phyloP scores from a whole-genome alignment of 768 basidiomycete species.

The Russula ochroleuca region DNA sequence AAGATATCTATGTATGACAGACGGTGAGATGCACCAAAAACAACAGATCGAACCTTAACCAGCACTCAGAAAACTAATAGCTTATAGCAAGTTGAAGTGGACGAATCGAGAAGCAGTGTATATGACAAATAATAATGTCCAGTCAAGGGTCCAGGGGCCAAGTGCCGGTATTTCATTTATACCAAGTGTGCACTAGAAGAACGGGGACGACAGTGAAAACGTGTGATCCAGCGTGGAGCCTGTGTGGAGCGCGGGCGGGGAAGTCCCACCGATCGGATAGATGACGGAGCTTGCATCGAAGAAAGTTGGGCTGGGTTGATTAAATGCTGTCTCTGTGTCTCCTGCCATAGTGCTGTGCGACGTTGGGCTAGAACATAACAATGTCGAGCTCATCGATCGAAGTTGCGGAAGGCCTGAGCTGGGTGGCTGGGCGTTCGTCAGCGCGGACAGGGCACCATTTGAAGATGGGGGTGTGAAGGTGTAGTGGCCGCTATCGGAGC shows the following conservation, averaged over 20 bases:
- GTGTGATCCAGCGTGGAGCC: constrained; percentile 23
- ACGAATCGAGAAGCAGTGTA: constrained; percentile 8
- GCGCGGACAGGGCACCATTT: background rate
- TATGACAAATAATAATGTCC: constrained; percentile 20
- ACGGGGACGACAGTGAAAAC: constrained; percentile 22
- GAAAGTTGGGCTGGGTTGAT: constrained; percentile 20
- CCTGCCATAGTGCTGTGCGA: constrained; percentile 20
- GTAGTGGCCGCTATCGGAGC: constrained; percentile 23
- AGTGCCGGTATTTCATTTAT: constrained; percentile 4
- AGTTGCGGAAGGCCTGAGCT: constrained; percentile 6
- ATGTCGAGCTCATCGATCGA: constrained; percentile 15
- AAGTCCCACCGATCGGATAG: constrained; percentile 23
- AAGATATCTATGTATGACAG: constrained; percentile 28
- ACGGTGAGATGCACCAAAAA: constrained; percentile 19
- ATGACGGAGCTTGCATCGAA: constrained; percentile 20
- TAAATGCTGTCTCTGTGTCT: constrained; percentile 17
- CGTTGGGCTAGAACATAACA: constrained; percentile 21
- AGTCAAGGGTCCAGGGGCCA: constrained; percentile 2
- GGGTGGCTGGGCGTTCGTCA: constrained; percentile 11
- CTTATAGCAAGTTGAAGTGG: too few relatives aligned
- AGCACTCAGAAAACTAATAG: background rate
- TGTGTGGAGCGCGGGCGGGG: constrained; percentile 18
- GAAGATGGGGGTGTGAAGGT: constrained; percentile 23
- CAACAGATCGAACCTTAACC: background rate
- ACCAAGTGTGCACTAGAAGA: constrained; percentile 20